phyloP scores from a whole-genome alignment of 106 monocot genomes.

The Gastrodia elata region DNA sequence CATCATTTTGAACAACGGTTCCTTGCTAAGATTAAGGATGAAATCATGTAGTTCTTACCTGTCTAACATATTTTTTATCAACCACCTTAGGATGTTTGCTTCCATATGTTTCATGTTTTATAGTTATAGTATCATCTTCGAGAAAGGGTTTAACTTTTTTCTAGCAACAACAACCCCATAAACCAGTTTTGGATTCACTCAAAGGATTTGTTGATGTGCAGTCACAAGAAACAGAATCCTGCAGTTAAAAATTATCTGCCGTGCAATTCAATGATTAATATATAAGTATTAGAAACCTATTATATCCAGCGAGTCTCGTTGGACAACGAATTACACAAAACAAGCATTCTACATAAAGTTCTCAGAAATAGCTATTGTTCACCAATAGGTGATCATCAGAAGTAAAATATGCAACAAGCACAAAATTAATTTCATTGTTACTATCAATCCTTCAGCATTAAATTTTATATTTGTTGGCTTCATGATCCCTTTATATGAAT shows the following conservation, averaged over 20 bases:
- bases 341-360: not conserved
- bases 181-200: slow-evolving; percentile 54
- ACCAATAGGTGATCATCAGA: too few species aligned
- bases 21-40: not conserved
- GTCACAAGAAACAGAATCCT: slow-evolving; percentile 43
- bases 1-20: not conserved
- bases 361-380: not conserved
- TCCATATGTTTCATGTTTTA: slow-evolving; percentile 21
- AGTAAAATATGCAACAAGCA: too few species aligned
- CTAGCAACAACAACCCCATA: slow-evolving; percentile 68
- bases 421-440: not conserved
- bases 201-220: slow-evolving; percentile 53
- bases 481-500: not conserved
- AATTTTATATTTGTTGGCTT: not conserved
- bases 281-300: too few species aligned
- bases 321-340: not conserved
- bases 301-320: not conserved
- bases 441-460: not conserved
- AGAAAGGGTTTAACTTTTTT: slow-evolving; percentile 64
- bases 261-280: not conserved
- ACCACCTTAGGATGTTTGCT: slow-evolving; percentile 15
- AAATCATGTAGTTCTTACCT: slow-evolving; percentile 23
- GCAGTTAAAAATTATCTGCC: slow-evolving; percentile 5
- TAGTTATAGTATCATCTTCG: slow-evolving; percentile 37
- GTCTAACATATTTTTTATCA: slow-evolving; percentile 19